Percentiles rank a stretch among this genome's conserved stretches.
Evolutionary conservation across 2,329 filamentous ascomycete species (phyloP).

Genomic region (Microcyclosporella mali): DNA sequence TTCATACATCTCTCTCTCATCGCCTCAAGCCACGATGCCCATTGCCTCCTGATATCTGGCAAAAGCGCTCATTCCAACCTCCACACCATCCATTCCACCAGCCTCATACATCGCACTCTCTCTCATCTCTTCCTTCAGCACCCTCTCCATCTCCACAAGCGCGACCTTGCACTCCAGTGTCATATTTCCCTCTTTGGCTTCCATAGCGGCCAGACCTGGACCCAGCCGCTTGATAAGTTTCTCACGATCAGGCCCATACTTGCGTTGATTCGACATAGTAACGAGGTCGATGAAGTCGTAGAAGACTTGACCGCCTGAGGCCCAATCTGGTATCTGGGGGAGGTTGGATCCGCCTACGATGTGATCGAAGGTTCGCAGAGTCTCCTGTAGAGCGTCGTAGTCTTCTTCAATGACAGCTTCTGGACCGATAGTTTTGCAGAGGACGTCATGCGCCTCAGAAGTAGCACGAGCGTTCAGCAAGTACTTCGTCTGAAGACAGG

Average conservation of each 20-base stretch:
- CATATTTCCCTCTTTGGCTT: conserved; percentile 37
- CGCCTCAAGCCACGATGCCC: conserved; percentile 68
- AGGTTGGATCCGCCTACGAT: too few species aligned
- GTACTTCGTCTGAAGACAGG: conserved; percentile 66
- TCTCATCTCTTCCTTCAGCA: conserved; percentile 62
- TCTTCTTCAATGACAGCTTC: conserved; percentile 75
- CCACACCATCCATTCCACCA: conserved; percentile 29
- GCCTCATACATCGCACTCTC: conserved; percentile 8
- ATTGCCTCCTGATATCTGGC: conserved; percentile 57
- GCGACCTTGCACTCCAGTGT: conserved; percentile 58
- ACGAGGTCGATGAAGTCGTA: conserved; percentile 17
- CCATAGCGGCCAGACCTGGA: conserved; percentile 35
- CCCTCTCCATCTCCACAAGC: conserved; percentile 72
- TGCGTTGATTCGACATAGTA: conserved; percentile 16
- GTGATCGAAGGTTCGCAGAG: conserved; percentile 65
- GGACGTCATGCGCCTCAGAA: conserved; percentile 75
- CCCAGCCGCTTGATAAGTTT: conserved; percentile 25
- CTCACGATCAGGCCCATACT: conserved; percentile 27
- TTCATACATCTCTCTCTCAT: too few species aligned
- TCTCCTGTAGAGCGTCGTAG: conserved; percentile 60
- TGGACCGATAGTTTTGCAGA: conserved; percentile 75
- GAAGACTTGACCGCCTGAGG: conserved; percentile 74
- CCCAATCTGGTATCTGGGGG: conserved; percentile 55
- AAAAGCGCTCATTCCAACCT: conserved; percentile 33
- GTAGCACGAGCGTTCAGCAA: conserved; percentile 62